Conservation (phyloP, 176 grass and related monocot species). For the Cocos nucifera region DNA sequence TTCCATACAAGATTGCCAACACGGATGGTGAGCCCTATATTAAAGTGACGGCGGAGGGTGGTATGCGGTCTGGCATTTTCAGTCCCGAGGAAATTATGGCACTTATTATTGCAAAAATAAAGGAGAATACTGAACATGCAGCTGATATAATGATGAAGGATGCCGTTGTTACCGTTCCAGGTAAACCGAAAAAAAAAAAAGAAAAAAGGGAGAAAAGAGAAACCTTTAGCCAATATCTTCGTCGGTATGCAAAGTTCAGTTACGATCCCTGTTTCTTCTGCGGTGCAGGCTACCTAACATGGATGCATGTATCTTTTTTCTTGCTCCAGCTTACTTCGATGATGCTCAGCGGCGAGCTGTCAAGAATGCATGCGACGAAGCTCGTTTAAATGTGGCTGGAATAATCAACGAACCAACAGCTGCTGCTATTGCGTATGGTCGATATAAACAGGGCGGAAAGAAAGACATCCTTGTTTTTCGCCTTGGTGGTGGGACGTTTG, state of each 20-base stretch:
- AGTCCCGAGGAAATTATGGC: conserved; percentile 71
- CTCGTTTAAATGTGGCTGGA: conserved; percentile 60
- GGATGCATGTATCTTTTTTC: neutral
- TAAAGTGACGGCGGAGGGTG: conserved; percentile 60
- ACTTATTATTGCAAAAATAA: conserved; percentile 64
- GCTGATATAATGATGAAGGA: conserved; percentile 6
- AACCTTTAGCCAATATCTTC: no score
- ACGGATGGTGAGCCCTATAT: conserved; percentile 59
- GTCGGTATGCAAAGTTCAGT: no score
- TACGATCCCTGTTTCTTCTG: no score
- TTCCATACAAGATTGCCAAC: conserved; percentile 74
- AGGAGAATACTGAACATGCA: conserved; percentile 43
- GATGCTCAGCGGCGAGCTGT: conserved; percentile 70
- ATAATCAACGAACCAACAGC: conserved; percentile 72
- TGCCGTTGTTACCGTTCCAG: conserved; percentile 66
- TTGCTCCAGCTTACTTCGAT: conserved; percentile 57
- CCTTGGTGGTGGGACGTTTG: conserved; percentile 72
- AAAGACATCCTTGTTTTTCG: conserved; percentile 86
- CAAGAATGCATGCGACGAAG: conserved; percentile 59
- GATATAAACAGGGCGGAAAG: conserved; percentile 57
- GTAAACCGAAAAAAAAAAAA: no score
- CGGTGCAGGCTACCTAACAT: no score
- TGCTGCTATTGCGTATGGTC: conserved; percentile 72
- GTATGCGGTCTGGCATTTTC: conserved; percentile 51
- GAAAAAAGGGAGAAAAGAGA: no score